A percentile compares a stretch with the other conserved stretches of the same genome.
Conservation (phyloP, 1,139 yeast genomes). For the Geotrichum phurueaensis region DNA sequence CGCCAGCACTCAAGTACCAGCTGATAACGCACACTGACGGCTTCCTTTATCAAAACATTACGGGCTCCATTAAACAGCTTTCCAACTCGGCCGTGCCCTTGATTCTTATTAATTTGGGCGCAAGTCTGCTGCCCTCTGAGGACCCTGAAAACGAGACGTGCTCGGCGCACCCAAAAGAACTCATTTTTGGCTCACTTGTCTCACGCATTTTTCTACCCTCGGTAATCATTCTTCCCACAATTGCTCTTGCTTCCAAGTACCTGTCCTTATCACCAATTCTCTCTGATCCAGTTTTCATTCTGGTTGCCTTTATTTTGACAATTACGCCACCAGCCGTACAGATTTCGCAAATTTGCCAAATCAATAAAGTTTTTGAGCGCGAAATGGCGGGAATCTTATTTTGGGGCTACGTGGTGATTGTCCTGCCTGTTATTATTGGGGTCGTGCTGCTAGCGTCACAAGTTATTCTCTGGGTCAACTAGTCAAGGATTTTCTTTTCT, state of each 20-base stretch:
- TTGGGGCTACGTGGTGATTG: slow-evolving; percentile 74
- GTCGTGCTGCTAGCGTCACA: slow-evolving; percentile 67
- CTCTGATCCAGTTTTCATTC: slow-evolving; percentile 75
- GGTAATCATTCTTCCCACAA: not conserved
- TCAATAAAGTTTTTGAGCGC: slow-evolving; percentile 65
- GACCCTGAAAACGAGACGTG: slow-evolving; percentile 13
- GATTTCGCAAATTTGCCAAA: slow-evolving; percentile 71
- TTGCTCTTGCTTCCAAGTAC: slow-evolving; percentile 43
- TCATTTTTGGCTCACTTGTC: not conserved
- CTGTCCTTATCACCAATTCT: slow-evolving; percentile 44
- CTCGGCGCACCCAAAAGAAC: slow-evolving; percentile 24
- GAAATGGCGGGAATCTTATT: slow-evolving; percentile 81
- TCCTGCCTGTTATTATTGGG: slow-evolving; percentile 68
- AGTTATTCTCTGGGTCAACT: slow-evolving; percentile 47
- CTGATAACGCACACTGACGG: slow-evolving; percentile 53
- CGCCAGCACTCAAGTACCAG: slow-evolving; percentile 58
- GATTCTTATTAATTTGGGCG: slow-evolving; percentile 56
- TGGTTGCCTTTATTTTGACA: slow-evolving; percentile 67
- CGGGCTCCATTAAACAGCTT: slow-evolving; percentile 67
- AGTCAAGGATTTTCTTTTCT: slow-evolving; percentile 25
- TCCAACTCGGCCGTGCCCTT: slow-evolving; percentile 87
- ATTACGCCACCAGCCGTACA: slow-evolving; percentile 82
- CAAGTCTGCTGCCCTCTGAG: slow-evolving; percentile 39
- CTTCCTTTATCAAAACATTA: slow-evolving; percentile 68
- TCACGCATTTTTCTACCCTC: not conserved